Conservation (phyloP, 2,329 filamentous ascomycete species). For the Aspergillus sp. region DNA sequence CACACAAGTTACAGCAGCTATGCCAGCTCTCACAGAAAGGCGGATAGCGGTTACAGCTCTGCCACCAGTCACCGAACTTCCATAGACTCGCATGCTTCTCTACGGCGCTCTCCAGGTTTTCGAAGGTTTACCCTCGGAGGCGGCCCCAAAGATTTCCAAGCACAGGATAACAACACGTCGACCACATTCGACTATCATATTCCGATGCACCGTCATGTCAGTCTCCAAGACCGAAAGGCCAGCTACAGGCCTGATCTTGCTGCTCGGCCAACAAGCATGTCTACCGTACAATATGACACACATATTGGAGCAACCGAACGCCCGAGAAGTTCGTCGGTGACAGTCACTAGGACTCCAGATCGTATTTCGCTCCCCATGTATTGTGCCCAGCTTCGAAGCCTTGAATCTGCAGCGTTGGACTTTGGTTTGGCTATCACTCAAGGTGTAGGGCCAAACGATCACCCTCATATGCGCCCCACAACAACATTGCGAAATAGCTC, state of each 20-base stretch:
- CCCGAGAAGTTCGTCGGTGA: constrained; percentile 20
- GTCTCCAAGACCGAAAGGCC: constrained; percentile 22
- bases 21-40: constrained; percentile 34
- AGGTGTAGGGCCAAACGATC: neutral
- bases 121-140: constrained; percentile 26
- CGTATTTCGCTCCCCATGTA: constrained; percentile 18
- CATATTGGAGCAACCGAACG: constrained; percentile 10
- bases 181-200: constrained; percentile 13
- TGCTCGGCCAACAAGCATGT: constrained; percentile 17
- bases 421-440: neutral
- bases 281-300: constrained; percentile 23
- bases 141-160: constrained; percentile 15
- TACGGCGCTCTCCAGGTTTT: constrained; percentile 7
- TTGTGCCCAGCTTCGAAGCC: constrained; percentile 20
- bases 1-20: constrained; percentile 22
- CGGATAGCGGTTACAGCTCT: constrained; percentile 47
- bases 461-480: neutral
- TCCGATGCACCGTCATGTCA: constrained; percentile 25
- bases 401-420: constrained; percentile 7
- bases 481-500: neutral
- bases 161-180: constrained; percentile 2
- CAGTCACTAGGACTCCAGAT: constrained; percentile 1
- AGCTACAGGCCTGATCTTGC: constrained; percentile 22
- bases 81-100: constrained; percentile 33
- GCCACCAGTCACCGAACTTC: constrained; percentile 36